Evolutionary conservation across 179 eudicot species (phyloP).

Genomic region (Camellia oleifera): DNA sequence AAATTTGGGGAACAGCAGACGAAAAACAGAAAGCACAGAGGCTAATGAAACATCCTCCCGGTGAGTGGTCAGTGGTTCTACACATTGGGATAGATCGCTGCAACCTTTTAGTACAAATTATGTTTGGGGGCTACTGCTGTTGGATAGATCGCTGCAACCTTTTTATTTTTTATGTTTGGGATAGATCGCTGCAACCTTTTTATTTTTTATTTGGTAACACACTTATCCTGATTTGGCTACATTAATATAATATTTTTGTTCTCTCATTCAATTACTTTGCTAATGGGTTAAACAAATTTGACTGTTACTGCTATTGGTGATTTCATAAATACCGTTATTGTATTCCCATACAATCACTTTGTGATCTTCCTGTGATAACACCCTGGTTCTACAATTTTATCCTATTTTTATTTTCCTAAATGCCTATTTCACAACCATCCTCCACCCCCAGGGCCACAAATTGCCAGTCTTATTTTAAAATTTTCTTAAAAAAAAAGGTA

Average conservation of each 20-base stretch:
- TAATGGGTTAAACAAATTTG: neutral
- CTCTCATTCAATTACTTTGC: neutral
- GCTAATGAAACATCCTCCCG: constrained; percentile 83
- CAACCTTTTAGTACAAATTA: neutral
- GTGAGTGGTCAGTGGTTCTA: constrained; percentile 37
- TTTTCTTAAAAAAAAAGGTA: neutral
- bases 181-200: neutral
- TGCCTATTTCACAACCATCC: neutral
- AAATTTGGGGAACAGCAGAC: constrained; percentile 79
- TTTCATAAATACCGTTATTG: neutral
- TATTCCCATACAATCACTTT: neutral
- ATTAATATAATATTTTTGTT: neutral
- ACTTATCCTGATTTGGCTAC: neutral
- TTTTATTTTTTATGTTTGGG: neutral
- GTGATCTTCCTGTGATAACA: neutral
- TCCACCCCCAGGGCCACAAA: neutral
- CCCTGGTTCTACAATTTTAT: neutral
- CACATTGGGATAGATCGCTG: neutral
- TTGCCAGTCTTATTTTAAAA: neutral
- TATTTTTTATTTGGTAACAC: neutral
- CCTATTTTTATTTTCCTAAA: neutral
- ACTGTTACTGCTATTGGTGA: neutral
- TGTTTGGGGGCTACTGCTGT: neutral
- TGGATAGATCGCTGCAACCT: neutral
- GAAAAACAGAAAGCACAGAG: constrained; percentile 85